These are phyloP conservation scores for Nemania abortiva DNA, from an alignment of 2,329 filamentous ascomycete genomes.

Conservation along the genomic window DNA sequence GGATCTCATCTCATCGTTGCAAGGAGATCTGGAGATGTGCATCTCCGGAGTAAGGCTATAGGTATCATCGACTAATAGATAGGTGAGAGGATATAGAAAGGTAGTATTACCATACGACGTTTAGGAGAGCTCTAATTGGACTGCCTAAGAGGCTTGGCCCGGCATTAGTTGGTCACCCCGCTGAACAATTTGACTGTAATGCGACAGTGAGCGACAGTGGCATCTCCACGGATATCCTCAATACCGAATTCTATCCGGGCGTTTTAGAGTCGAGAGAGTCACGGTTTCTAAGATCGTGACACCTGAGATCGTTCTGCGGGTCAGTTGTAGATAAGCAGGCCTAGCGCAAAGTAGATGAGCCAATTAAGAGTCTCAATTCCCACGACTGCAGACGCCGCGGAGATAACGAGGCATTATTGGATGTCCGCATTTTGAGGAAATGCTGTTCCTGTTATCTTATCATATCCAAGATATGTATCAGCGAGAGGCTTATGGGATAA, in stretches of 20 bases:
- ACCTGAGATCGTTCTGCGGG: slow-evolving; percentile 15
- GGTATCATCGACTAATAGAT: slow-evolving; percentile 40
- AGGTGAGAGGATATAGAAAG: background rate
- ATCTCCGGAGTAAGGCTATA: slow-evolving; percentile 44
- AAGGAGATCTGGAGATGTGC: slow-evolving; percentile 41
- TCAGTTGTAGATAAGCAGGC: slow-evolving; percentile 25
- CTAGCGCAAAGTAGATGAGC: slow-evolving; percentile 12
- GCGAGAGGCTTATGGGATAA: background rate
- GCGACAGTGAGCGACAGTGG: slow-evolving; percentile 26
- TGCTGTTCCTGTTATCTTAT: slow-evolving; percentile 21
- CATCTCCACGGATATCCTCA: slow-evolving; percentile 35
- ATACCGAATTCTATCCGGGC: slow-evolving; percentile 29
- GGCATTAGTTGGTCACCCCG: background rate
- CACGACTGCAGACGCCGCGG: slow-evolving; percentile 19
- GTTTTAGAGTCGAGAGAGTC: background rate
- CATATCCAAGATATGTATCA: background rate
- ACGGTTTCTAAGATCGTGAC: slow-evolving; percentile 12
- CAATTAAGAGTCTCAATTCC: slow-evolving; percentile 17
- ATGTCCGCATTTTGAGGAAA: slow-evolving; percentile 7
- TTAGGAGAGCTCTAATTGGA: slow-evolving; percentile 22
- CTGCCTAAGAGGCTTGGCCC: background rate
- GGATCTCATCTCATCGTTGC: slow-evolving; percentile 23
- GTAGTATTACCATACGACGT: slow-evolving; percentile 9
- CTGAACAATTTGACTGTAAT: slow-evolving; percentile 10
- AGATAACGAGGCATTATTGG: slow-evolving; percentile 29